Evolutionary conservation across 345 rosid genomes (phyloP).

Genomic region (Melaleuca alternifolia): DNA sequence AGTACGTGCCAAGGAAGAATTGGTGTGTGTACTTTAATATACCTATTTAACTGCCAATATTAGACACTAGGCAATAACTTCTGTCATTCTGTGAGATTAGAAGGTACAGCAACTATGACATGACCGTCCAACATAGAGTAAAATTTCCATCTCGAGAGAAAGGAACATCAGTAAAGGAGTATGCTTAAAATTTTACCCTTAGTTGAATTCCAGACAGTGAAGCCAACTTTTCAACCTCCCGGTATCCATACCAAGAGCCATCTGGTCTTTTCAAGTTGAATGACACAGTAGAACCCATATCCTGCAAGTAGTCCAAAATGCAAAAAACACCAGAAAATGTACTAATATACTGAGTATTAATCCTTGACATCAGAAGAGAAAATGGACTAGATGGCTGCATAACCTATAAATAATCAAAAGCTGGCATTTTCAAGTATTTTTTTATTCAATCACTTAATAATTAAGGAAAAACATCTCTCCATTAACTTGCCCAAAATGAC

Average conservation of each 20-base stretch:
- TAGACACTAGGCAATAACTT: neutral
- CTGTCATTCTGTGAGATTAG: neutral
- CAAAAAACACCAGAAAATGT: neutral
- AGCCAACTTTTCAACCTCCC: conserved; percentile 94
- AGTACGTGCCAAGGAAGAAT: neutral
- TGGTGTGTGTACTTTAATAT: neutral
- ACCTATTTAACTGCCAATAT: neutral
- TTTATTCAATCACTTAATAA: neutral
- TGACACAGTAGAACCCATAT: conserved; percentile 57
- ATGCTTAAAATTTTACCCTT: conserved; percentile 48
- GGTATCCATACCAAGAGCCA: conserved; percentile 92
- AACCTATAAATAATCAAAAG: neutral
- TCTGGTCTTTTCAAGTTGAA: conserved; percentile 87
- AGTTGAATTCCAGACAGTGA: conserved; percentile 84
- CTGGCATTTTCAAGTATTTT: neutral
- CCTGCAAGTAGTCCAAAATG: conserved; percentile 17
- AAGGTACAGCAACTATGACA: neutral
- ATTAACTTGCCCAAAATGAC: neutral
- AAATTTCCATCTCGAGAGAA: neutral
- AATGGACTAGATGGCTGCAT: neutral
- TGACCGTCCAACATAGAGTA: neutral
- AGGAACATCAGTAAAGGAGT: neutral
- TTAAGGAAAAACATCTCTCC: neutral
- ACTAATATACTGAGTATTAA: neutral
- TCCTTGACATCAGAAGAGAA: neutral